phyloP scores from a whole-genome alignment of 2,329 filamentous ascomycete species.

The Ophiocordyceps polyrhachis-furcata region DNA sequence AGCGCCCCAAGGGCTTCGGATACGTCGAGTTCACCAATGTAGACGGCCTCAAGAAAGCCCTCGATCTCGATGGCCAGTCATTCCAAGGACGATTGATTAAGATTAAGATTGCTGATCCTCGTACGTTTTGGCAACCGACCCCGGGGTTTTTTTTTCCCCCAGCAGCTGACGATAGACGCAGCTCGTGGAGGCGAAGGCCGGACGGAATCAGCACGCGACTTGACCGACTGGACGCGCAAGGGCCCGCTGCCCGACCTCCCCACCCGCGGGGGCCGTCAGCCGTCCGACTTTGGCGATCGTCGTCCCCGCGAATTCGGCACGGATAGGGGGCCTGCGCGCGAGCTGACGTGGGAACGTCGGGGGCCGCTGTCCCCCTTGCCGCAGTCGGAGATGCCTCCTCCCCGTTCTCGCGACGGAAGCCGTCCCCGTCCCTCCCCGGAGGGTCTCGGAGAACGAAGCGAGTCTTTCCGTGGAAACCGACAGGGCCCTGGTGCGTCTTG shows the following conservation, averaged over 20 bases:
- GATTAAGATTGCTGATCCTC: conserved; percentile 91
- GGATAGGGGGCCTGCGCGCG: conserved; percentile 46
- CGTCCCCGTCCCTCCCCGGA: conserved; percentile 27
- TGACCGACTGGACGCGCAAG: conserved; percentile 83
- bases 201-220: conserved; percentile 52
- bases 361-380: conserved; percentile 66
- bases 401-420: conserved; percentile 34
- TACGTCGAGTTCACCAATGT: conserved; percentile 86
- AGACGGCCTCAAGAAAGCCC: conserved; percentile 80
- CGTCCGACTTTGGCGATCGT: conserved; percentile 38
- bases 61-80: conserved; percentile 60
- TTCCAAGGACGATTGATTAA: conserved; percentile 83
- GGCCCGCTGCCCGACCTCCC: conserved; percentile 68
- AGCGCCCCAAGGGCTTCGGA: conserved; percentile 92
- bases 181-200: conserved; percentile 60
- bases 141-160: background rate
- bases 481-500: conserved; percentile 56
- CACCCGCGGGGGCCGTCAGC: conserved; percentile 25
- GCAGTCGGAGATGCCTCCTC: conserved; percentile 27
- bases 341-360: conserved; percentile 84
- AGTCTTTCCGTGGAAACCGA: conserved; percentile 40
- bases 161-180: conserved; percentile 25
- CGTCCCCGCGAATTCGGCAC: conserved; percentile 43
- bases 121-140: conserved; percentile 36
- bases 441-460: conserved; percentile 37